Evolutionary conservation across 2,329 filamentous ascomycete genomes (phyloP).

Genomic region (Purpureocillium lavendulum): DNA sequence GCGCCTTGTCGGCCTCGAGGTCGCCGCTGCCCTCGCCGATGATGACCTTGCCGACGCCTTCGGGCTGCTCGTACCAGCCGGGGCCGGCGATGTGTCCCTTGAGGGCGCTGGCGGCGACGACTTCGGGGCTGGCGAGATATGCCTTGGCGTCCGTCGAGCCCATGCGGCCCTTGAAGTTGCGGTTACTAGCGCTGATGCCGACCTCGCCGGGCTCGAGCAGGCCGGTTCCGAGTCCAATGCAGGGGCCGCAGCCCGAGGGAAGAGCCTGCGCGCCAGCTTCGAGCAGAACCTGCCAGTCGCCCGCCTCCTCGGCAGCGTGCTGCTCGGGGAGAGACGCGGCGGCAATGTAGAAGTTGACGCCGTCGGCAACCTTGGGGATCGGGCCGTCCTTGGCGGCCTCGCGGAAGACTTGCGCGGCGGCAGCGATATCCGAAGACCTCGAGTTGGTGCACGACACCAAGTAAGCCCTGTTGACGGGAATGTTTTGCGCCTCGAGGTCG

Average conservation of each 20-base stretch:
- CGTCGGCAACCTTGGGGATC: constrained; percentile 61
- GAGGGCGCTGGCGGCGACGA: constrained; percentile 84
- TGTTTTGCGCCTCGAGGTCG: constrained; percentile 64
- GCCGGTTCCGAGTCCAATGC: constrained; percentile 75
- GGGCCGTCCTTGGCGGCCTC: constrained; percentile 59
- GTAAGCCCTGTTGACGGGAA: constrained; percentile 76
- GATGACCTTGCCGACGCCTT: constrained; percentile 57
- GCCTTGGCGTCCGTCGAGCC: constrained; percentile 57
- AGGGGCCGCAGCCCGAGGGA: constrained; percentile 70
- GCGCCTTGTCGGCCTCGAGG: no score
- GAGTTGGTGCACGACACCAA: constrained; percentile 87
- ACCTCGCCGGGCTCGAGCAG: constrained; percentile 79
- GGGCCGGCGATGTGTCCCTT: constrained; percentile 65
- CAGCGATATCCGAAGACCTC: constrained; percentile 69
- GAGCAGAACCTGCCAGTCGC: constrained; percentile 69
- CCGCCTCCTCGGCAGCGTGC: constrained; percentile 62
- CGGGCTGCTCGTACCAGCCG: constrained; percentile 67
- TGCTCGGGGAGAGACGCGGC: constrained; percentile 76
- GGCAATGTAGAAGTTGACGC: constrained; percentile 80
- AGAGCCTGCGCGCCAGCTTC: constrained; percentile 27
- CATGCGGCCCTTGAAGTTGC: constrained; percentile 91
- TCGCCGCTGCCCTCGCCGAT: constrained; percentile 66
- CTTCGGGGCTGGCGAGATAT: constrained; percentile 82
- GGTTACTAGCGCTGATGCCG: constrained; percentile 74
- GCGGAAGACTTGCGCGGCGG: constrained; percentile 76